Evolutionary conservation across 148 eudicot species (phyloP).

Genomic region (Chenopodium formosanum): DNA sequence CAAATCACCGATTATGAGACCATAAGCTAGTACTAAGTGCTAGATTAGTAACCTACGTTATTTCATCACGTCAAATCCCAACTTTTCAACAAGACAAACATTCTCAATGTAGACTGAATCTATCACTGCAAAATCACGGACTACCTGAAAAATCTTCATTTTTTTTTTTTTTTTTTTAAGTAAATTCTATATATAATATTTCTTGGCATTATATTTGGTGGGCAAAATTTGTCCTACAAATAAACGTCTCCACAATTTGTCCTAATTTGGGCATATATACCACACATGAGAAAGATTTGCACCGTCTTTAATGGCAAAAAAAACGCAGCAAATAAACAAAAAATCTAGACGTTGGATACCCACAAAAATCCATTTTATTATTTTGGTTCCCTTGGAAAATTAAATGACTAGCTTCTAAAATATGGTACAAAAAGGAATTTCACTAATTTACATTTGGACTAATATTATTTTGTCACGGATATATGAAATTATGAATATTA

Average conservation of each 20-base stretch:
- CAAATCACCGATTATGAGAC: neutral
- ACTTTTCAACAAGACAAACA: slow-evolving; percentile 12
- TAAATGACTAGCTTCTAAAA: slow-evolving; percentile 9
- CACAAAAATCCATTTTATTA: slow-evolving; percentile 1
- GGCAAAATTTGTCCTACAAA: neutral
- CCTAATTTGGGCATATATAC: neutral
- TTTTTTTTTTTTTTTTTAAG: neutral
- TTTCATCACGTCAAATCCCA: neutral
- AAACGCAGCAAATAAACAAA: slow-evolving; percentile 17
- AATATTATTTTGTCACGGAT: slow-evolving; percentile 8
- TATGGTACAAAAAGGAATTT: slow-evolving; percentile 18
- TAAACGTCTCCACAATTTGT: slow-evolving; percentile 3
- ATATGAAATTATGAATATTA: neutral
- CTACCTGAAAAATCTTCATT: neutral
- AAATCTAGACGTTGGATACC: slow-evolving; percentile 18
- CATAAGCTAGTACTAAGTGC: neutral
- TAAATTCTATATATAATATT: neutral
- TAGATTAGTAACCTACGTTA: neutral
- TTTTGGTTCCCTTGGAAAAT: neutral
- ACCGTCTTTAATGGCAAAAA: neutral
- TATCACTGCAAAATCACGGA: slow-evolving; percentile 14
- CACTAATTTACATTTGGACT: neutral
- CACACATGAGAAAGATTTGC: slow-evolving; percentile 14
- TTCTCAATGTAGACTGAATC: slow-evolving; percentile 1
- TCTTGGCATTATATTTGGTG: neutral